Base-by-base conservation (phyloP, 2,329 filamentous ascomycete species). In the Aureobasidium lini region DNA sequence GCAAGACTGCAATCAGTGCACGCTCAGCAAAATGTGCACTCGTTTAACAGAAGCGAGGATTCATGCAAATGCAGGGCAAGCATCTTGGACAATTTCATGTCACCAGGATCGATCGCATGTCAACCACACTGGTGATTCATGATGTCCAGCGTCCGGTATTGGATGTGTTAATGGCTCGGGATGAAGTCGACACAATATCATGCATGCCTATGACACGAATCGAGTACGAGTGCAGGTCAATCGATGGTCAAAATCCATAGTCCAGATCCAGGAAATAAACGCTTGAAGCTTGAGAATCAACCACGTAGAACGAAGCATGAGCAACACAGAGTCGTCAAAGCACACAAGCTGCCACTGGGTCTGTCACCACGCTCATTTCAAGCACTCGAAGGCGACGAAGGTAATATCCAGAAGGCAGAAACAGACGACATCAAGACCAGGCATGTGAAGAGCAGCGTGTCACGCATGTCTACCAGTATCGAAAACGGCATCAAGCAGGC, bases 391-490 rank as follows among this genome's bases (percentile, higher is more conserved):
- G 53, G 34, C 23, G 34, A 40, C 15, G 28, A 10, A n/a, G 34
- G 36, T 36, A 31, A 60, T 54, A 60, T 60, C 59, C 59, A 60
- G 59, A 39, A 44, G 16, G 32, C 32, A 49, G 42, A 10, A 18
- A 37, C 37, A 52, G 50, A 54, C 23, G 49, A 34, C 39, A 48
- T 54, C 34, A 56, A 47, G 44, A 42, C 49, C 49, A 60, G 42
- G 42, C 59, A 60, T 60, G 59, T 43, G 43, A 56, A 49, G 49
- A 47, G 36, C 40, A 48, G 50, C 34, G 59, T 43, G 50, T 60
- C 59, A 60, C 59, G 59, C 49, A 60, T 47, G 59, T 56, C 50
- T 49, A 56, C 49, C 59, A 60, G 59, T 32, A 56, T 52, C 42
- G 42, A 60, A 39, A 46, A 46, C 39, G 48, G 32, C 36, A 47